These are phyloP conservation scores for Balansia obtecta DNA, from an alignment of 2,329 filamentous ascomycete genomes.

Conservation along the genomic window DNA sequence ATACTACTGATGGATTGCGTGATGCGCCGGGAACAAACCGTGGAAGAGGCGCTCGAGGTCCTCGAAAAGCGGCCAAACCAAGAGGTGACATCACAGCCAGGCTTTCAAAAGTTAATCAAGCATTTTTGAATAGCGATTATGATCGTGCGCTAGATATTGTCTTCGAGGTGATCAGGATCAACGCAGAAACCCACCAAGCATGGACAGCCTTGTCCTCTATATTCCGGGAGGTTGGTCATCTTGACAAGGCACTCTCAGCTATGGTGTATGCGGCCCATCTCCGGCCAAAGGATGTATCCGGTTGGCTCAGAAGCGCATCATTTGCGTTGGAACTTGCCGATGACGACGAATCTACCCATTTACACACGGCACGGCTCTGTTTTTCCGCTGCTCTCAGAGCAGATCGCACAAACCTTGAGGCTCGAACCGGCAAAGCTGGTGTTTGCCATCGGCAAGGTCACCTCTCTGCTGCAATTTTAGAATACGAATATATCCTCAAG, in stretches of 20 bases:
- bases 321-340: conserved; percentile 40
- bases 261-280: conserved; percentile 51
- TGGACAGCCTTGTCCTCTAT: conserved; percentile 52
- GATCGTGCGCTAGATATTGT: conserved; percentile 45
- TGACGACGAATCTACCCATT: conserved; percentile 33
- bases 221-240: conserved; percentile 46
- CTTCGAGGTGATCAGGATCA: conserved; percentile 54
- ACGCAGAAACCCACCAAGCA: conserved; percentile 53
- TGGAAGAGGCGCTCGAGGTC: conserved; percentile 27
- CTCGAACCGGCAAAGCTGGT: conserved; percentile 46
- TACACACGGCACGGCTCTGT: conserved; percentile 44
- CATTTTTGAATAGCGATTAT: conserved; percentile 51
- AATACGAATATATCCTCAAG: conserved; percentile 44
- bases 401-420: conserved; percentile 43
- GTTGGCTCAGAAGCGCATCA: conserved; percentile 47
- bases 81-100: conserved; percentile 59
- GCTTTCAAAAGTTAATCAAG: conserved; percentile 53
- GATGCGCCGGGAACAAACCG: conserved; percentile 12
- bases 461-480: conserved; percentile 38
- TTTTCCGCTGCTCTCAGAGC: conserved; percentile 47
- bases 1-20: conserved; percentile 10
- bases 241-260: conserved; percentile 44
- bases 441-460: conserved; percentile 44
- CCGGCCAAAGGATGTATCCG: conserved; percentile 44
- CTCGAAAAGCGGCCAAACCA: conserved; percentile 52